Base-by-base conservation (phyloP, 495 filamentous ascomycete species). In the Daldinia caldariorum region DNA sequence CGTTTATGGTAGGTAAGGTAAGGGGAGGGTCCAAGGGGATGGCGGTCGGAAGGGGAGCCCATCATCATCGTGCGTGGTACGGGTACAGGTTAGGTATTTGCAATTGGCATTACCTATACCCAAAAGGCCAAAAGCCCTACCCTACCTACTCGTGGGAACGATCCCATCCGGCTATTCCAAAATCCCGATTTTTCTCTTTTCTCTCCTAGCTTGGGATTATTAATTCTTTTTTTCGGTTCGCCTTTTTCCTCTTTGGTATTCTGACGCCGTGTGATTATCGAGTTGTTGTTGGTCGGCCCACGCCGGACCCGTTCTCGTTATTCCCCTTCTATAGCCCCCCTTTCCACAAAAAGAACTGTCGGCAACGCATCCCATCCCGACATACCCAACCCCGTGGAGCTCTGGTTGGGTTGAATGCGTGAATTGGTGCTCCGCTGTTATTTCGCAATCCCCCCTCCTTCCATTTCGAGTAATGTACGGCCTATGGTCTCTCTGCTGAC, bases 271-370 rank as follows among this genome's bases (percentile, higher is more conserved):
- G 64, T 57, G 63, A 67, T 64, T 45, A 51, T 63, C 55, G 58
- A 58, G 54, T 67, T 63, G 59, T 67, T 63, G 59, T 67, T 67
- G n/a, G 50, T 72, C 69, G 64, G 64, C 59, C 63, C 64, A 72
- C 55, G 54, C 63, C 69, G 54, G 2, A 8, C 54, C 18, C 43
- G 43, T 47, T 47, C 34, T 57, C 4, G 31, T 38, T 26, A 32
- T 57, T 22, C 3, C 41, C 34, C 9, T 43, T 35, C n/a, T 66
- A 31, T 65, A 22, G 56, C 58, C 20, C 34, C 58, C 16, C 39
- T 47, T 31, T 35, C 50, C 26, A 26, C 26, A 26, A 26, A 26
- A 3, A 22, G 35, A 41, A 29, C 63, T 53, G 43, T 55, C 53
- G 61, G 61, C 29, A 56, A 56, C 29, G 34, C 14, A 63, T 71